These are phyloP conservation scores for Pseudozyma hubeiensis DNA, from an alignment of 1,284 basidiomycete genomes.

Conservation along the genomic window DNA sequence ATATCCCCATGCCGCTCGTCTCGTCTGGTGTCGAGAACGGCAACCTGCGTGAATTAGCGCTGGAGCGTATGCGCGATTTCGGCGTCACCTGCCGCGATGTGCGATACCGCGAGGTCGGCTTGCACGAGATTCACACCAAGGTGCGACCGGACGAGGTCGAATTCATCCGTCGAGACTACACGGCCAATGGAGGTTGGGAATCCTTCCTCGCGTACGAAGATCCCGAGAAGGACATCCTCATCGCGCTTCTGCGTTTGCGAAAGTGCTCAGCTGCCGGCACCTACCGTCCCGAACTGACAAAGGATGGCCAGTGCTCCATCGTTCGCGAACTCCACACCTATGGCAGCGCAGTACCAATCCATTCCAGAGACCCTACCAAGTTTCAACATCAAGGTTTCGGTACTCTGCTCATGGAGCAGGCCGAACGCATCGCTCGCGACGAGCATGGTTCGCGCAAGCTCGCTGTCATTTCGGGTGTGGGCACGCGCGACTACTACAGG, in stretches of 20 bases:
- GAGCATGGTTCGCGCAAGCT: slow-evolving; percentile 95
- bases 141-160: slow-evolving; percentile 95
- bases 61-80: slow-evolving; percentile 99
- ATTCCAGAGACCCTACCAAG: slow-evolving; percentile 95
- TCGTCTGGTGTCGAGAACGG: slow-evolving; percentile 99
- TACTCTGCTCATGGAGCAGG: slow-evolving; percentile 98
- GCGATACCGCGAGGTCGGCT: slow-evolving; percentile 95
- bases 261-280: slow-evolving; percentile 97
- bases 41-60: slow-evolving; percentile 92
- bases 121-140: slow-evolving; percentile 98
- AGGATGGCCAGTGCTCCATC: slow-evolving; percentile 84
- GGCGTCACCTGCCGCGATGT: slow-evolving; percentile 98
- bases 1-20: slow-evolving; percentile 66
- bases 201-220: slow-evolving; percentile 99
- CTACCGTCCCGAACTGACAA: slow-evolving; percentile 90
- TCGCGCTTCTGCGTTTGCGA: slow-evolving; percentile 89
- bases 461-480: slow-evolving; percentile 96
- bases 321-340: slow-evolving; percentile 99
- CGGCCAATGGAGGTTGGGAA: slow-evolving; percentile 96
- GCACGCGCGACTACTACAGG: slow-evolving; percentile 93
- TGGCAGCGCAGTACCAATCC: slow-evolving; percentile 96
- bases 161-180: slow-evolving; percentile 94
- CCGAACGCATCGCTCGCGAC: slow-evolving; percentile 95
- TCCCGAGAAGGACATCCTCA: slow-evolving; percentile 93
- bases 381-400: slow-evolving; percentile 83